These are phyloP conservation scores for Stachybotrys elegans DNA, from an alignment of 2,329 filamentous ascomycete species.

Conservation along the genomic window DNA sequence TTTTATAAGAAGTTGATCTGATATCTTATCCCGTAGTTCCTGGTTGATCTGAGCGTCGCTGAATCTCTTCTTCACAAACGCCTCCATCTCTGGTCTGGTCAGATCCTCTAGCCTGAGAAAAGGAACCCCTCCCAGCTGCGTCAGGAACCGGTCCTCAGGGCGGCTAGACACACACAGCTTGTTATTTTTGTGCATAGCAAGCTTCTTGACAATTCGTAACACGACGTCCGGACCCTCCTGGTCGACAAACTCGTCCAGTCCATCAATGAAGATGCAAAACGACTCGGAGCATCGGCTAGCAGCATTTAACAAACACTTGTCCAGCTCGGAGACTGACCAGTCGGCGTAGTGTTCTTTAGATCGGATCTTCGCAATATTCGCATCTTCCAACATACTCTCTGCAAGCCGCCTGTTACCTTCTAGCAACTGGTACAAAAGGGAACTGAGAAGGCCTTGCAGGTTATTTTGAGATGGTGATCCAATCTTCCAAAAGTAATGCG, in stretches of 20 bases:
- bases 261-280: conserved; percentile 14
- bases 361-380: background rate
- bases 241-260: conserved; percentile 11
- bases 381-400: background rate
- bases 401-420: background rate
- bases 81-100: conserved; percentile 3
- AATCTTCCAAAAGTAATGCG: conserved; percentile 25
- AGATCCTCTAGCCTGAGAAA: conserved; percentile 4
- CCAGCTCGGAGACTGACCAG: conserved; percentile 9
- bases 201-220: too few relatives aligned
- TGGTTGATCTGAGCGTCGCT: background rate
- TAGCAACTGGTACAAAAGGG: conserved; percentile 15
- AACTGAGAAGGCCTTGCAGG: conserved; percentile 16
- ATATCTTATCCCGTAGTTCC: background rate
- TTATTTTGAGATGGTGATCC: conserved; percentile 19
- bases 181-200: too few relatives aligned
- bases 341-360: conserved; percentile 7
- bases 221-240: background rate
- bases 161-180: too few relatives aligned
- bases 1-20: background rate
- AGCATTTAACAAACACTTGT: background rate
- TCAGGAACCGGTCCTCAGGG: too few relatives aligned
- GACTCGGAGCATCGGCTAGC: background rate
- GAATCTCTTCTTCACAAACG: background rate
- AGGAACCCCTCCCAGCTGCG: too few relatives aligned